Evolutionary conservation across 352 stramenopile species (phyloP).

Genomic region (Pythium guiyangense): DNA sequence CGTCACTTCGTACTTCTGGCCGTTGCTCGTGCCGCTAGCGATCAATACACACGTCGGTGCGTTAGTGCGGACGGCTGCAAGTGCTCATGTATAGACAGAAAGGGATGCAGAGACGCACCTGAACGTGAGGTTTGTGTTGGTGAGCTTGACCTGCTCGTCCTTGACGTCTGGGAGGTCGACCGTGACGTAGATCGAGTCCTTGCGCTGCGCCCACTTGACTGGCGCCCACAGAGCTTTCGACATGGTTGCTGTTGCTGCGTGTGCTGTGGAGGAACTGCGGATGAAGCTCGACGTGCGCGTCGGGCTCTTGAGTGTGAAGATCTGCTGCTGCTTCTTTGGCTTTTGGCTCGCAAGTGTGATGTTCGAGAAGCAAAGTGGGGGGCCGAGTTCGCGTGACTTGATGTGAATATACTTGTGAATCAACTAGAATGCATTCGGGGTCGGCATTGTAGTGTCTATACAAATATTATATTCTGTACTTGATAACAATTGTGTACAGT

Average conservation of each 20-base stretch:
- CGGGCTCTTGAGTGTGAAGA: neutral
- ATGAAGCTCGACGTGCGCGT: neutral
- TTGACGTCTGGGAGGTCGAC: slow-evolving; percentile 94
- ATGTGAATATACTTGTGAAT: too few species aligned
- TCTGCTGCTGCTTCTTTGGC: neutral
- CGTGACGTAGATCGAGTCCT: slow-evolving; percentile 95
- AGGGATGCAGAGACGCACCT: slow-evolving; percentile 26
- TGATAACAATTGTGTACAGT: too few species aligned
- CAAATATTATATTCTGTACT: too few species aligned
- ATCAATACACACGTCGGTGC: neutral
- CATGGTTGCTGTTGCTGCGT: slow-evolving; percentile 11
- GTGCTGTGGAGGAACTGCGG: slow-evolving; percentile 1
- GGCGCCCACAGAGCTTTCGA: slow-evolving; percentile 76
- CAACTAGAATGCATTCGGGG: too few species aligned
- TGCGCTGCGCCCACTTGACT: slow-evolving; percentile 96
- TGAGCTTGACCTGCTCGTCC: slow-evolving; percentile 91
- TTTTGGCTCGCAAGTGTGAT: too few species aligned
- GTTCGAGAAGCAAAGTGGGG: too few species aligned
- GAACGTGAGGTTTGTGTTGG: slow-evolving; percentile 88
- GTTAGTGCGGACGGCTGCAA: neutral
- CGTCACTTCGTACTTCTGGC: slow-evolving; percentile 92
- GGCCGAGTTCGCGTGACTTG: too few species aligned
- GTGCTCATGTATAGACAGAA: neutral
- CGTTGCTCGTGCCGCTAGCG: slow-evolving; percentile 82
- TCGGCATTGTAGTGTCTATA: too few species aligned